These are phyloP conservation scores for Ceratopteris richardii DNA, from an alignment of 75 land plant genomes.

Conservation along the genomic window DNA sequence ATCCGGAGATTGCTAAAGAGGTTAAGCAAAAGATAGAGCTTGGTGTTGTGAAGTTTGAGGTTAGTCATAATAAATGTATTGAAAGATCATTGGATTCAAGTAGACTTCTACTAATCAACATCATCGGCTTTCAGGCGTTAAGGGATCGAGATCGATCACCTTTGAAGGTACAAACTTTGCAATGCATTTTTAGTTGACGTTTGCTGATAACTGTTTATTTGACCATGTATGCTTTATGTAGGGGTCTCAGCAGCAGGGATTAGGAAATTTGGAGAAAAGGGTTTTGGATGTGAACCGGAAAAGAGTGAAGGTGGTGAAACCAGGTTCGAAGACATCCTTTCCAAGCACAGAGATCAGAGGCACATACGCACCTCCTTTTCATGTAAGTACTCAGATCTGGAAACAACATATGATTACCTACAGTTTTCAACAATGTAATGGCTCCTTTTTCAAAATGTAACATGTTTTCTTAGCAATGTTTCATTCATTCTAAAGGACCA, in stretches of 20 bases:
- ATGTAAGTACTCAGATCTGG: conserved; percentile 58
- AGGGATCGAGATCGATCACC: conserved; percentile 70
- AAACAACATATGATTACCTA: too few species aligned
- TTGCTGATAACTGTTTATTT: too few species aligned
- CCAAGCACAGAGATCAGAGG: conserved; percentile 90
- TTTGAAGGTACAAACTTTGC: conserved; percentile 50
- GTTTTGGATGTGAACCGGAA: conserved; percentile 87
- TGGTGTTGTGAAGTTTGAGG: conserved; percentile 97
- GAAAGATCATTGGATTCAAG: too few species aligned
- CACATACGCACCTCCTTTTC: conserved; percentile 91
- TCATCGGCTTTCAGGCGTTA: conserved; percentile 45
- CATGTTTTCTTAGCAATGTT: too few species aligned
- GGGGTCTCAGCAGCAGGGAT: conserved; percentile 38
- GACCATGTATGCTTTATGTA: too few species aligned
- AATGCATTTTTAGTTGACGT: too few species aligned
- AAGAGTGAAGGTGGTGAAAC: conserved; percentile 90
- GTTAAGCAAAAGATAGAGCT: conserved; percentile 91
- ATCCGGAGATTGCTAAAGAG: conserved; percentile 89
- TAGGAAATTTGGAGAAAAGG: conserved; percentile 70
- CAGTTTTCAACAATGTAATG: too few species aligned
- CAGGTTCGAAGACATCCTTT: conserved; percentile 93
- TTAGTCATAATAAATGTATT: conserved; percentile 5
- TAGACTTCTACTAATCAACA: too few species aligned
- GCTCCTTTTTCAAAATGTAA: too few species aligned
- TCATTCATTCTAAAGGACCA: too few species aligned